Percentiles rank a stretch among this genome's conserved stretches.
Evolutionary conservation across 768 basidiomycete genomes (phyloP).

Genomic region (Leccinum longicurvipes): DNA sequence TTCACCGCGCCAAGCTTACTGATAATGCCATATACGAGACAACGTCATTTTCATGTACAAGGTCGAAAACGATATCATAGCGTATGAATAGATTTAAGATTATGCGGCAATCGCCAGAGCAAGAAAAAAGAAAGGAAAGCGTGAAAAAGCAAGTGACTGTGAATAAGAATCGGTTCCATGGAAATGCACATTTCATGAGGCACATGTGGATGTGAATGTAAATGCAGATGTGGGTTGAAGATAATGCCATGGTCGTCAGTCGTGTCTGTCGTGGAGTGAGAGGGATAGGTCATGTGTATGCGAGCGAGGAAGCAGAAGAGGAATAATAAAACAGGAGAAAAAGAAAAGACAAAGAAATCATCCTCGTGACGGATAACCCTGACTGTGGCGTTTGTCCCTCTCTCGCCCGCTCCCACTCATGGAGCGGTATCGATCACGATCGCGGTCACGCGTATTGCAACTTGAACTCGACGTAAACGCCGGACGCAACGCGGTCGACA

Average conservation of each 20-base stretch:
- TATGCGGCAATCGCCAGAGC: background rate
- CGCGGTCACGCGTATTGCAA: conserved; percentile 18
- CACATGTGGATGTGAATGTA: background rate
- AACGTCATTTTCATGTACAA: background rate
- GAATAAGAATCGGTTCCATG: background rate
- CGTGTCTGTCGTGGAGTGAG: background rate
- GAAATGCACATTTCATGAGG: background rate
- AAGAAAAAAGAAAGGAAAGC: background rate
- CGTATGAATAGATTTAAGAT: conserved; percentile 1
- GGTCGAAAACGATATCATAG: background rate
- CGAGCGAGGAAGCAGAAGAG: background rate
- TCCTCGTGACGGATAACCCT: conserved; percentile 11
- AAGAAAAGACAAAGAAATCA: background rate
- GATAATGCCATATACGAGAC: background rate
- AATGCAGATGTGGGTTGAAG: background rate
- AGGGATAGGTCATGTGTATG: background rate
- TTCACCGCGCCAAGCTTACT: background rate
- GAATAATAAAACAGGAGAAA: background rate
- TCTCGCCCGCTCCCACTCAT: conserved; percentile 7
- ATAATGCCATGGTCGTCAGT: background rate
- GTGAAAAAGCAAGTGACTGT: background rate
- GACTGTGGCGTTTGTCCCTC: conserved; percentile 16
- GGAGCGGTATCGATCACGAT: conserved; percentile 17
- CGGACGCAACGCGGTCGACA: conserved; percentile 33
- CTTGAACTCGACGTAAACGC: conserved; percentile 29